Evolutionary conservation across 345 rosid species (phyloP).

Genomic region (Viola odorata): DNA sequence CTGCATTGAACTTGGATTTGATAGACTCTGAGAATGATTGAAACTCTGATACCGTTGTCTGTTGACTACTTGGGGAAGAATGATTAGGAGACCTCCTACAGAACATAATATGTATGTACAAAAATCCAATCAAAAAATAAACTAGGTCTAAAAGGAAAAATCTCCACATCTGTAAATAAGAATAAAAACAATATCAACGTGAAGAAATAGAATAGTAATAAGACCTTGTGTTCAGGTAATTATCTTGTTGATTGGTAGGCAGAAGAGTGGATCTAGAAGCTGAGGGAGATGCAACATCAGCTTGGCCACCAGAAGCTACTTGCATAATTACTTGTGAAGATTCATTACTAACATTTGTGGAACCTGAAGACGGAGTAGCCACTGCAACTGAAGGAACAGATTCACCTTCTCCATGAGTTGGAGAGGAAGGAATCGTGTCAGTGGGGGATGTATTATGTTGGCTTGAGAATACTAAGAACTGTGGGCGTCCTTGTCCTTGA

Average conservation of each 20-base stretch:
- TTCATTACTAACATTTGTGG: constrained; percentile 35
- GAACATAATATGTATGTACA: not conserved
- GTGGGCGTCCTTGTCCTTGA: constrained; percentile 69
- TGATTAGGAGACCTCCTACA: constrained; percentile 44
- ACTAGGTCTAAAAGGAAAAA: constrained; percentile 3
- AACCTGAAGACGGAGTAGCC: constrained; percentile 43
- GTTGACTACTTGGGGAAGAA: constrained; percentile 58
- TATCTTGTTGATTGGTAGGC: constrained; percentile 28
- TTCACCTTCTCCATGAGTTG: constrained; percentile 51
- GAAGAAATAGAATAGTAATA: not conserved
- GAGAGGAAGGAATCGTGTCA: constrained; percentile 52
- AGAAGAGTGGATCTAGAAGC: constrained; percentile 42
- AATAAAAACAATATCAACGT: not conserved
- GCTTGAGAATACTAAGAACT: constrained; percentile 66
- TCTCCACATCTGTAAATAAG: no score
- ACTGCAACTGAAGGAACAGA: constrained; percentile 28
- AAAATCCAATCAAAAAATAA: not conserved
- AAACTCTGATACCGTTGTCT: constrained; percentile 75
- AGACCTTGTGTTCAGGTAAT: constrained; percentile 44
- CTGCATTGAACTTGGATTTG: constrained; percentile 65
- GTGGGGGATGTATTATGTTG: constrained; percentile 45
- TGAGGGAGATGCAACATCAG: constrained; percentile 39
- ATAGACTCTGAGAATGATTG: constrained; percentile 86
- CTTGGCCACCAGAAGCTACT: constrained; percentile 25
- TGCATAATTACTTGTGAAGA: constrained; percentile 30